A percentile compares a stretch with the other conserved stretches of the same genome.
Evolutionary conservation across 1,284 basidiomycete species (phyloP).

Genomic region (Meripilus lineatus): DNA sequence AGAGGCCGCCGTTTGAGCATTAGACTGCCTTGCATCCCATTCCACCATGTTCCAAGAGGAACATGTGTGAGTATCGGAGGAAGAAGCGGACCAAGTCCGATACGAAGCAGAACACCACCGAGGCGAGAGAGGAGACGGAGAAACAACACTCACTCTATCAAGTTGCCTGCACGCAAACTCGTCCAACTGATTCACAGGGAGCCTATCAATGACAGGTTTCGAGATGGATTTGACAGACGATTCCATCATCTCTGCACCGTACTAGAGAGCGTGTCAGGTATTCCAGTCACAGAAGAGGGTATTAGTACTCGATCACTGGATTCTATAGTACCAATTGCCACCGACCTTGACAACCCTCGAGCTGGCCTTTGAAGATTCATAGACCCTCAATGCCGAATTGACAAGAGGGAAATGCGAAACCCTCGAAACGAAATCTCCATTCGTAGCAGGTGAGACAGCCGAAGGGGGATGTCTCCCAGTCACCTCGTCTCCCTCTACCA

Average conservation of each 20-base stretch:
- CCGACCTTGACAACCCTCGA: conserved; percentile 75
- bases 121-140: conserved; percentile 13
- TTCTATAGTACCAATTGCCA: too few species aligned
- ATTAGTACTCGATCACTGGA: too few species aligned
- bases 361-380: conserved; percentile 74
- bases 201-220: conserved; percentile 76
- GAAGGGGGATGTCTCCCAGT: not conserved
- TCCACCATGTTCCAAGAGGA: too few species aligned
- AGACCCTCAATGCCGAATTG: conserved; percentile 64
- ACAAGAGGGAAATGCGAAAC: conserved; percentile 54
- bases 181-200: conserved; percentile 77
- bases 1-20: too few species aligned
- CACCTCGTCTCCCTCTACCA: too few species aligned
- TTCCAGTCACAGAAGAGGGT: conserved; percentile 1
- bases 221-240: conserved; percentile 81
- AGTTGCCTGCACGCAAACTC: conserved; percentile 86
- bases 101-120: conserved; percentile 2
- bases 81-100: conserved; percentile 5
- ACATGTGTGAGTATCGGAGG: too few species aligned
- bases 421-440: conserved; percentile 42
- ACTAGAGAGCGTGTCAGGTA: conserved; percentile 40
- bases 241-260: conserved; percentile 86
- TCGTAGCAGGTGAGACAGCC: conserved; percentile 8
- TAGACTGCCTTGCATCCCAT: too few species aligned
- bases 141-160: conserved; percentile 56